Conservation (phyloP, 192 early-diverging fungal species). For the Podila minutissima region DNA sequence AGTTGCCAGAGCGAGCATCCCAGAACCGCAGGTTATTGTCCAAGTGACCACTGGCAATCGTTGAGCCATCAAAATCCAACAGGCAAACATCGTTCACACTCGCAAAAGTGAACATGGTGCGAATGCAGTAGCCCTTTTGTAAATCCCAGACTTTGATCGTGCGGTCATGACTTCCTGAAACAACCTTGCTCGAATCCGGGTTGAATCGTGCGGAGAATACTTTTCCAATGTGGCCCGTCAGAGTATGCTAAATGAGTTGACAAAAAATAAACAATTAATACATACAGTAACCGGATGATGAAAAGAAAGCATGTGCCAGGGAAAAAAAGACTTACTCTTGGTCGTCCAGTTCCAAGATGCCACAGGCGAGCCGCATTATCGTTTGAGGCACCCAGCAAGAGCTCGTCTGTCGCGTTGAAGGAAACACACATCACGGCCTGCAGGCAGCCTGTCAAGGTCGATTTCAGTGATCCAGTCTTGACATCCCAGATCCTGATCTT, state of each 20-base stretch:
- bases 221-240: conserved; percentile 95
- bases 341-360: conserved; percentile 79
- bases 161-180: conserved; percentile 95
- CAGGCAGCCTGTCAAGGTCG: conserved; percentile 81
- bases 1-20: conserved; percentile 85
- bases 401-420: conserved; percentile 76
- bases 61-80: conserved; percentile 71
- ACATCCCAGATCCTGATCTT: conserved; percentile 83
- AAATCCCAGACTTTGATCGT: conserved; percentile 98
- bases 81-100: conserved; percentile 93
- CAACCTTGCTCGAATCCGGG: conserved; percentile 79
- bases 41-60: conserved; percentile 92
- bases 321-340: conserved; percentile 60
- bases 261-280: conserved; percentile 2
- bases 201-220: conserved; percentile 91
- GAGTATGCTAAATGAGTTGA: conserved; percentile 74
- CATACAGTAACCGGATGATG: background rate
- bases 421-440: conserved; percentile 86
- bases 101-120: conserved; percentile 93
- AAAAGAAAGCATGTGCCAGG: background rate
- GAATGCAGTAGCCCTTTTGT: conserved; percentile 86
- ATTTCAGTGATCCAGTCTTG: conserved; percentile 69
- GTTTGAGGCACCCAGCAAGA: conserved; percentile 84
- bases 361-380: conserved; percentile 92
- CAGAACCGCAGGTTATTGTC: conserved; percentile 94